phyloP scores from a whole-genome alignment of 192 early-diverging fungal species.

The Obelidium mucronatum region DNA sequence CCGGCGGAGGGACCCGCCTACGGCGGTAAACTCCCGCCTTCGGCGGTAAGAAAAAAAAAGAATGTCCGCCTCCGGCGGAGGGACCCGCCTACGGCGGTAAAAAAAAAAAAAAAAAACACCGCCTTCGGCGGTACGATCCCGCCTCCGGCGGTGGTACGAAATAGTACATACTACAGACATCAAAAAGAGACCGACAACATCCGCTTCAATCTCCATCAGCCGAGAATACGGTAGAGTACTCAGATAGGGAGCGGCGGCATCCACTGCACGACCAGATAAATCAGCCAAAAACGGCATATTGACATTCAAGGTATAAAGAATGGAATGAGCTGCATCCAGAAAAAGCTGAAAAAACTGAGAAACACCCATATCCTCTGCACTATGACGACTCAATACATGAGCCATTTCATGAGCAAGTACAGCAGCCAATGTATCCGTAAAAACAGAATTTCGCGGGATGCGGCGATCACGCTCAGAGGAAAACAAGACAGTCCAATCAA shows the following conservation, averaged over 20 bases:
- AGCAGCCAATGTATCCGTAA: constrained; percentile 44
- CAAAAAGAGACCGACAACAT: constrained; percentile 51
- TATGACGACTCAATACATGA: constrained; percentile 49
- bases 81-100: no score
- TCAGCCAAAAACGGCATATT: constrained; percentile 52
- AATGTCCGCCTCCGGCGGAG: no score
- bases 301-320: constrained; percentile 52
- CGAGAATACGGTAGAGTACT: constrained; percentile 48
- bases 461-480: no score
- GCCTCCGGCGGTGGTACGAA: no score
- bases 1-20: no score
- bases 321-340: constrained; percentile 43
- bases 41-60: no score
- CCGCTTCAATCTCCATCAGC: constrained; percentile 56
- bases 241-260: constrained; percentile 44
- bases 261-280: constrained; percentile 41
- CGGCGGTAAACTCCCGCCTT: no score
- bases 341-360: constrained; percentile 33
- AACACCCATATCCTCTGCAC: constrained; percentile 43
- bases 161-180: constrained; percentile 48
- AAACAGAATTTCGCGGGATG: no score
- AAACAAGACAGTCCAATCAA: no score
- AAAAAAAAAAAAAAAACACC: no score
- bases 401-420: constrained; percentile 51
- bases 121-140: no score